Conservation (phyloP, 2,329 filamentous ascomycete species). For the Verticillium klebahnii region DNA sequence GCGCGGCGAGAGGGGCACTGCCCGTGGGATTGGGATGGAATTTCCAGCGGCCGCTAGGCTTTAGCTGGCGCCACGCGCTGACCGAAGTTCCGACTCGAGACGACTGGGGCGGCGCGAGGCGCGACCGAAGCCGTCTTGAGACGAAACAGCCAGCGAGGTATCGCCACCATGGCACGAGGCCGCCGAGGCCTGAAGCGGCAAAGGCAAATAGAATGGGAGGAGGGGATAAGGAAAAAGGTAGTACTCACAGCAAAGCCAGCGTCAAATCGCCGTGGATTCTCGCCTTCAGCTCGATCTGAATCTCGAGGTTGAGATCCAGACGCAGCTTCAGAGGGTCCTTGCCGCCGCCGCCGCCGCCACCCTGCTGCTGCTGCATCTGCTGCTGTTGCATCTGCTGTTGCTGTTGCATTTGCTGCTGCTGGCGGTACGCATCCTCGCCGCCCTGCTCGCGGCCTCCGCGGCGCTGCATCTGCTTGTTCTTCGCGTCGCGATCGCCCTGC, state of each 20-base stretch:
- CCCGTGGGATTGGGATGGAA: not conserved
- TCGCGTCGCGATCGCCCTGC: not conserved
- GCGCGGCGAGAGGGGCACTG: not conserved
- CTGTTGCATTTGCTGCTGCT: conserved; percentile 22
- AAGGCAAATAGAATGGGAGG: not conserved
- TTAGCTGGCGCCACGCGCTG: not conserved
- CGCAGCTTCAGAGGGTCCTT: conserved; percentile 17
- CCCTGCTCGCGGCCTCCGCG: not conserved
- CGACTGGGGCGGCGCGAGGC: not conserved
- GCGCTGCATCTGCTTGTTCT: conserved; percentile 3
- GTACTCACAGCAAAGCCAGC: conserved; percentile 61
- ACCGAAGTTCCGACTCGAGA: not conserved
- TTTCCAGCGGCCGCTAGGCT: not conserved
- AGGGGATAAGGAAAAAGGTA: not conserved
- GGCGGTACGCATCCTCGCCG: conserved; percentile 1
- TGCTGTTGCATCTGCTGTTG: conserved; percentile 22
- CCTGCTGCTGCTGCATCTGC: conserved; percentile 19
- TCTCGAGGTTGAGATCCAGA: conserved; percentile 64
- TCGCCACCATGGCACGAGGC: not conserved
- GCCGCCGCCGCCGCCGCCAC: conserved; percentile 14
- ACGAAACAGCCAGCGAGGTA: not conserved
- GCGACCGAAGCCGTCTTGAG: not conserved
- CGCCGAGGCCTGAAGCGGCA: no score
- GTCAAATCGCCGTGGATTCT: conserved; percentile 75
- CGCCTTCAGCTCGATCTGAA: conserved; percentile 76